Base-by-base conservation (phyloP, 2,329 filamentous ascomycete species). In the Coleophoma cylindrospora region DNA sequence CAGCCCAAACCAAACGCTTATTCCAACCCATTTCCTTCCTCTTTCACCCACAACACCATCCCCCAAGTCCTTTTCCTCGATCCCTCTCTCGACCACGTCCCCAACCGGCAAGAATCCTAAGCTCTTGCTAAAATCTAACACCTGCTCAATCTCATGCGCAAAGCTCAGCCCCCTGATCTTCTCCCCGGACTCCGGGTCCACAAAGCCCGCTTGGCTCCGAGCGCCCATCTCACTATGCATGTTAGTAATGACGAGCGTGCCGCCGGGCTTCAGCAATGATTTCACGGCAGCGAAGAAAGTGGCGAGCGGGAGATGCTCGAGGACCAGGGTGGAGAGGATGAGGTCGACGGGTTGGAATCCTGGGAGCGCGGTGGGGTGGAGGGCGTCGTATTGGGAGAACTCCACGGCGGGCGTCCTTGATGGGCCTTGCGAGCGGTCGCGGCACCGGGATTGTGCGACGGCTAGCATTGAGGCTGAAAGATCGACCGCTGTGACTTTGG, bases 221-320 rank as follows among this genome's bases (percentile, higher is more conserved):
- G 55, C 54, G 1, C 81, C 82, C 81, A 86, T 86, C 3, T 84
- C 77, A 2, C 73, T 65, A 61, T 87, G 83, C 83, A 87, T 87
- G 58, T 86, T 86, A 1, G 81, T 86, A n/a, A 86, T 59, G 10
- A 86, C 67, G 5, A 83, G 66, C 44, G 74, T 64, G 0, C 76
- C 81, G 0, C 72, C 72, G 3, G 56, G 57, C 5, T 71, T 65
- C 14, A 86, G 63, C 1, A 78, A 64, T 11, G 58, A 55, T 1
- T 68, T 58, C 0, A 74, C 70, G 0, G 74, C 72, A 3, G 56
- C 47, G 63, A 86, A 86, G 59, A 73, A 79, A 0, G 64, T 55
- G 0, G 55, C 5, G 0, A 83, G 59, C 0, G 81, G 76, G 3
- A 86, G 68, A 64, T 87, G 83, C 61, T 87, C 83, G 10, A 86